These are phyloP conservation scores for Orbilia oligospora DNA, from an alignment of 2,329 filamentous ascomycete genomes.

Conservation along the genomic window DNA sequence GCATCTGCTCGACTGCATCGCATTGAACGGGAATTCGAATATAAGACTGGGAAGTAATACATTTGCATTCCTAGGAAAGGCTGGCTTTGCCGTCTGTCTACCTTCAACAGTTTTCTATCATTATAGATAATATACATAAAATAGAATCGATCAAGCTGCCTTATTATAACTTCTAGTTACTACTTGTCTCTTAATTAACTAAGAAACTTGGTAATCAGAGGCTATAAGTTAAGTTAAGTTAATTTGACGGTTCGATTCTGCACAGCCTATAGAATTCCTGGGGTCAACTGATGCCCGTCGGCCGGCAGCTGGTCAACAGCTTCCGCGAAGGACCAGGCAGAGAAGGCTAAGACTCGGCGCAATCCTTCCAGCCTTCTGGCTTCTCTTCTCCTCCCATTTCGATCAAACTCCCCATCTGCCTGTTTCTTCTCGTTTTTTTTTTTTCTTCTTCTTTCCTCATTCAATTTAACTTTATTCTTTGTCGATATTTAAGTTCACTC, in stretches of 20 bases:
- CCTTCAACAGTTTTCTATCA: background rate
- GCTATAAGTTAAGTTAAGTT: too few relatives aligned
- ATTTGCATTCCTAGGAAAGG: conserved; percentile 32
- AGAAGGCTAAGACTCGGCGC: conserved; percentile 31
- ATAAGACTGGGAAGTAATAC: conserved; percentile 19
- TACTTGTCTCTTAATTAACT: too few relatives aligned
- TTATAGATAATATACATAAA: too few relatives aligned
- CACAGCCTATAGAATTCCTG: conserved; percentile 21
- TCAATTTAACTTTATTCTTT: too few relatives aligned
- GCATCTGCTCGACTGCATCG: conserved; percentile 24
- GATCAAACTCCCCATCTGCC: conserved; percentile 2
- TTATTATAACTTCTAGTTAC: too few relatives aligned
- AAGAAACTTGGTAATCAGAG: too few relatives aligned
- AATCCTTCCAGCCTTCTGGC: conserved; percentile 28
- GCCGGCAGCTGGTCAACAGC: conserved; percentile 29
- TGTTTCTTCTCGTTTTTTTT: background rate
- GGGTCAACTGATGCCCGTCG: conserved; percentile 24
- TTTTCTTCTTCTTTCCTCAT: background rate
- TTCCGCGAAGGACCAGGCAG: conserved; percentile 31
- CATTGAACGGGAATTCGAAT: conserved; percentile 7
- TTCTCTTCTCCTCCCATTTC: conserved; percentile 19
- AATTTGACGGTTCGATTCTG: background rate
- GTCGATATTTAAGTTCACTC: too few relatives aligned
- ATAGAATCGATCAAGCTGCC: conserved; percentile 3
- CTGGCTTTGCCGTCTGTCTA: background rate